Base-by-base conservation (phyloP, 139 green algal species). In the Trebouxia sp. region DNA sequence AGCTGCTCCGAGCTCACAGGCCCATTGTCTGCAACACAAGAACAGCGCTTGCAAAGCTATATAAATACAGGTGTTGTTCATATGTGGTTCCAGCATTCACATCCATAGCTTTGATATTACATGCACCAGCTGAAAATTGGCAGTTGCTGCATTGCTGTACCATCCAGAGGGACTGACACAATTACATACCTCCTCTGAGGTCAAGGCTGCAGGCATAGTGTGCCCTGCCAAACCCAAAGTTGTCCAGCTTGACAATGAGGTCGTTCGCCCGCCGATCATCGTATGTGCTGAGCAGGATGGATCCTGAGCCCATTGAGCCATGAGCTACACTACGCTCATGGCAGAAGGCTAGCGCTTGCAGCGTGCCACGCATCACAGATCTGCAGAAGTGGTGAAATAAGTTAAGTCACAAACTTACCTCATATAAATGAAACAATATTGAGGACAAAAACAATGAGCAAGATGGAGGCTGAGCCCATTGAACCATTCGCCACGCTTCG, bases 241-340 rank as follows among this genome's bases (percentile, higher is more conserved):
- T 94, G 83, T 95, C 92, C n/a, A 96, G 77, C 81, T 94, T 94
- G 5, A 96, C 87, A 0, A 89, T 79, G 43, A 96, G 82, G 6
- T 76, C 62, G 10, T 67, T 55, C 0, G 83, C 75, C 35, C 81
- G 75, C 48, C 81, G 67, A 77, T 93, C 90, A 39, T 92, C 85
- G 35, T 88, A 90, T 14, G 86, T 87, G 75, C 74, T 88, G 24
- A 96, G 67, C 65, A 95, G 81, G 43, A 96, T 76, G 11, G 85
- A 90, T 11, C 90, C 92, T 37, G 76, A 85, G 47, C 87, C 88
- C 17, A 96, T 80, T 0, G 89, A 91, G 30, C 92, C 92, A 83
- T 96, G 92, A 58, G 90, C 86, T 22, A 95, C 90, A 30, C 85
- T 88, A 1, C 67, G 56, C 0, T 76, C 78, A 74, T 95, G 92